Percentiles rank a stretch among this genome's conserved stretches.
Evolutionary conservation across 306 rosid species (phyloP).

Genomic region (Rubus parviflorus): DNA sequence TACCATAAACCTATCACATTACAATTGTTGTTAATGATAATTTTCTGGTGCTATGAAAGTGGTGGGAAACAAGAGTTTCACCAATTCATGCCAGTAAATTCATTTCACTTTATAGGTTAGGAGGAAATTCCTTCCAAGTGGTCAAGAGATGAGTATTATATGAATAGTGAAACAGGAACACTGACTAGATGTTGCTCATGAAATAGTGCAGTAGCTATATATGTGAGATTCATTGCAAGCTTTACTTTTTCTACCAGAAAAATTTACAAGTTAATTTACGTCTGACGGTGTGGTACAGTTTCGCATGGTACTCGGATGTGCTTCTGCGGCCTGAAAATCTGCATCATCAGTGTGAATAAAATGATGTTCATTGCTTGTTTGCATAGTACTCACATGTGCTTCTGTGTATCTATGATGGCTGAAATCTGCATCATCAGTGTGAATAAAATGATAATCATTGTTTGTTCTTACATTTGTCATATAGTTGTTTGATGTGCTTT

Average conservation of each 20-base stretch:
- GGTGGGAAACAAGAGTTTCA: not conserved
- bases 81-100: constrained; percentile 6
- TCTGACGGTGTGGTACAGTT: not conserved
- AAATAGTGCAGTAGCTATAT: not conserved
- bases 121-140: not conserved
- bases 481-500: not conserved
- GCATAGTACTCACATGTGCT: too few species aligned
- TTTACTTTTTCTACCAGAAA: not conserved
- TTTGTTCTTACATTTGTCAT: not conserved
- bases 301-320: not conserved
- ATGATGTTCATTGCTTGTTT: not conserved
- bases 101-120: not conserved
- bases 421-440: not conserved
- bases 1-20: not conserved
- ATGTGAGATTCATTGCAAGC: not conserved
- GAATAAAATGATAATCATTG: not conserved
- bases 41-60: not conserved
- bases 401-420: too few species aligned
- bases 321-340: too few species aligned
- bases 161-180: not conserved
- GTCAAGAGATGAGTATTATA: not conserved
- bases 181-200: not conserved
- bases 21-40: not conserved
- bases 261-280: not conserved
- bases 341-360: not conserved